Percentiles rank a stretch among this genome's conserved stretches.
phyloP scores from a whole-genome alignment of 225 moss, liverwort and hornwort species.

The Pseudoscleropodium purum region DNA sequence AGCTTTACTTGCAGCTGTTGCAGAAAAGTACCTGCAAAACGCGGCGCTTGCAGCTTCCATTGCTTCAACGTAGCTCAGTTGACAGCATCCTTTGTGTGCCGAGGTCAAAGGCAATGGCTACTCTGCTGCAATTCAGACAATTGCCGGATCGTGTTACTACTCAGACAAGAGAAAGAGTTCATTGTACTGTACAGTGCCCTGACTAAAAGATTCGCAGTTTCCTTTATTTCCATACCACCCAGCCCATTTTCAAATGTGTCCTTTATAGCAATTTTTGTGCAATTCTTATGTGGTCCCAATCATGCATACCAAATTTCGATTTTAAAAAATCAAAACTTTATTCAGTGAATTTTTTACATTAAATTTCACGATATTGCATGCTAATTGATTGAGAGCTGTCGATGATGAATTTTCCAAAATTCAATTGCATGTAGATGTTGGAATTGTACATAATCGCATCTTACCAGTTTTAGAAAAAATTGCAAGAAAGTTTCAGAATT shows the following conservation, averaged over 20 bases:
- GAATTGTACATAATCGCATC: background rate
- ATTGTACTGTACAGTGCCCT: background rate
- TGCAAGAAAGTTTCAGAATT: background rate
- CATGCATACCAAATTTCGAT: background rate
- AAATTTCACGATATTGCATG: background rate
- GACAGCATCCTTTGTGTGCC: background rate
- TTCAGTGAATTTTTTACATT: background rate
- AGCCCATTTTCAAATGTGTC: background rate
- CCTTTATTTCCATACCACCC: background rate
- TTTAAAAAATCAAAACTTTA: no score
- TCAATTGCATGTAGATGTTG: background rate
- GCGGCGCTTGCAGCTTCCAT: background rate
- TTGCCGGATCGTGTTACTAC: background rate
- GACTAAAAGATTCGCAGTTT: background rate
- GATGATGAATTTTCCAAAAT: background rate
- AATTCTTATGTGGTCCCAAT: background rate
- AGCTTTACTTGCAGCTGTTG: constrained; percentile 55
- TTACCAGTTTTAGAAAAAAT: no score
- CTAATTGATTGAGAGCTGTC: background rate
- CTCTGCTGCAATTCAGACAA: background rate
- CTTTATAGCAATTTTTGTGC: background rate
- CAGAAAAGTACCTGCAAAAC: constrained; percentile 50
- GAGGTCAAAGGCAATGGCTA: background rate
- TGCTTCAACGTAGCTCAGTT: background rate
- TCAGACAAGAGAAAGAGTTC: background rate